Evolutionary conservation across 768 basidiomycete genomes (phyloP).

Genomic region (Dictyophora rubrovolvata): DNA sequence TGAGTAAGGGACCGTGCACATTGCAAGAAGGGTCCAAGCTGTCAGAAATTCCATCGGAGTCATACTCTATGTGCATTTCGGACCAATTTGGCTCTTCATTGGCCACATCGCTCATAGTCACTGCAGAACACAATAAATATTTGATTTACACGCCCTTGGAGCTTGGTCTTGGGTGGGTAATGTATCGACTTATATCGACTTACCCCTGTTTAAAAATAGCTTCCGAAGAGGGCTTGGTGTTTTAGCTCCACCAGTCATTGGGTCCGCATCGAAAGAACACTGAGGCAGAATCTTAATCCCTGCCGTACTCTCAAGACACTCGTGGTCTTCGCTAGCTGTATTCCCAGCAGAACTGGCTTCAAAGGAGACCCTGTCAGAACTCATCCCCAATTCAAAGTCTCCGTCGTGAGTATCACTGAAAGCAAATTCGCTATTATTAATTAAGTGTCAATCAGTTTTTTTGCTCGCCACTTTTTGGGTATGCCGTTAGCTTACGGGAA

Average conservation of each 20-base stretch:
- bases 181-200: not conserved
- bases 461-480: not conserved
- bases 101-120: not conserved
- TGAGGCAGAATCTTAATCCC: not conserved
- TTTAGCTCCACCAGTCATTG: not conserved
- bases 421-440: not conserved
- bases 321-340: not conserved
- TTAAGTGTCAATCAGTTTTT: not conserved
- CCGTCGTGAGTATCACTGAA: not conserved
- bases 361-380: not conserved
- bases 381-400: not conserved
- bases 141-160: too few species aligned
- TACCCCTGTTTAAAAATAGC: not conserved
- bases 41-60: not conserved
- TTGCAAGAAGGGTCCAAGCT: not conserved
- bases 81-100: not conserved
- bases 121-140: not conserved
- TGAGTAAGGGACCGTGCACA: not conserved
- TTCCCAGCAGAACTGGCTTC: not conserved
- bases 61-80: not conserved
- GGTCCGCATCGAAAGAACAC: not conserved
- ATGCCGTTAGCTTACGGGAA: not conserved
- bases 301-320: not conserved
- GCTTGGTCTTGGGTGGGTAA: not conserved
- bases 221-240: not conserved